A percentile compares a stretch with the other conserved stretches of the same genome.
Evolutionary conservation across 1,139 yeast species (phyloP).

Genomic region (Suhomyces panamericanus): DNA sequence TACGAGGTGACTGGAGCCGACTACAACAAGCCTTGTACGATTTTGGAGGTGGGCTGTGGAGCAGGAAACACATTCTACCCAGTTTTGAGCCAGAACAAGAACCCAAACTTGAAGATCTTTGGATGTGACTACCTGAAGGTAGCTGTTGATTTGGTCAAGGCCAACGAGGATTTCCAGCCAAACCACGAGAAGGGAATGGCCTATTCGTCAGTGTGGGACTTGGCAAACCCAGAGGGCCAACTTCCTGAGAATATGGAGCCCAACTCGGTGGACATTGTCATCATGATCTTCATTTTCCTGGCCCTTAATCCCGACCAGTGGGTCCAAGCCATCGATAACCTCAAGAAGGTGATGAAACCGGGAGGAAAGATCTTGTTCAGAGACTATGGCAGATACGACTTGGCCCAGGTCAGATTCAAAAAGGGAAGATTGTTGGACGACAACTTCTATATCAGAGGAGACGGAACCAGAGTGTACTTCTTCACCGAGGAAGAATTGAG

Average conservation of each 20-base stretch:
- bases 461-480: constrained; percentile 95
- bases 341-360: constrained; percentile 76
- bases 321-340: constrained; percentile 72
- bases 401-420: constrained; percentile 93
- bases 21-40: constrained; percentile 62
- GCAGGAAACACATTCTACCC: constrained; percentile 98
- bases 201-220: constrained; percentile 92
- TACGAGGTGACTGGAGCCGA: constrained; percentile 74
- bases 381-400: constrained; percentile 93
- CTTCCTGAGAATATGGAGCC: constrained; percentile 85
- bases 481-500: constrained; percentile 91
- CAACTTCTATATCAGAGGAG: constrained; percentile 94
- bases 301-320: constrained; percentile 94
- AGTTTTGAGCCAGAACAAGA: constrained; percentile 75
- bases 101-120: constrained; percentile 67
- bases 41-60: constrained; percentile 96
- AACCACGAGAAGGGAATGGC: constrained; percentile 55
- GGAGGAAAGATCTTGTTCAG: constrained; percentile 89
- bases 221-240: constrained; percentile 70
- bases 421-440: constrained; percentile 85
- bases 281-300: constrained; percentile 90
- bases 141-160: constrained; percentile 82
- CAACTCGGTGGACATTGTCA: constrained; percentile 83
- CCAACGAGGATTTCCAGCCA: constrained; percentile 57
- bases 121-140: constrained; percentile 91